Conservation (phyloP, 2,329 filamentous ascomycete species). For the Pestalotiopsis fici region DNA sequence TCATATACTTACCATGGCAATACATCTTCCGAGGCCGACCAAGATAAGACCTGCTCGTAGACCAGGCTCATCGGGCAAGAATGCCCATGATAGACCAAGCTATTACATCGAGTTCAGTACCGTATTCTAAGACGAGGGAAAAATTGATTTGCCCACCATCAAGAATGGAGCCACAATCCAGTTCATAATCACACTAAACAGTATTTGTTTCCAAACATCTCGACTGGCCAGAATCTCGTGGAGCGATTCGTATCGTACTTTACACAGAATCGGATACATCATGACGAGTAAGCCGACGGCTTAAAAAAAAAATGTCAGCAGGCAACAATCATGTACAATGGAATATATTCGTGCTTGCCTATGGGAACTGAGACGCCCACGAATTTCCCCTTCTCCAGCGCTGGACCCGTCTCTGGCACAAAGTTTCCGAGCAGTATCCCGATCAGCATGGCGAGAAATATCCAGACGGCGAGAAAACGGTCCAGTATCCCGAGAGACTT, state of each 20-base stretch:
- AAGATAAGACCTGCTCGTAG: slow-evolving; percentile 73
- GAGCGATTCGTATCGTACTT: slow-evolving; percentile 76
- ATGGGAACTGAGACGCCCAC: slow-evolving; percentile 49
- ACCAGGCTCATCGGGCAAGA: slow-evolving; percentile 58
- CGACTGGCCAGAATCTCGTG: slow-evolving; percentile 64
- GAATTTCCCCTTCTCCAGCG: slow-evolving; percentile 71
- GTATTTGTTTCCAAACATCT: slow-evolving; percentile 76
- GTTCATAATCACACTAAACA: slow-evolving; percentile 75
- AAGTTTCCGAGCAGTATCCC: slow-evolving; percentile 79
- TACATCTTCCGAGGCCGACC: slow-evolving; percentile 82
- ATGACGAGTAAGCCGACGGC: slow-evolving; percentile 82
- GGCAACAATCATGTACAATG: neutral
- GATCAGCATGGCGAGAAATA: slow-evolving; percentile 75
- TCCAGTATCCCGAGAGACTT: slow-evolving; percentile 61
- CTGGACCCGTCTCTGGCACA: slow-evolving; percentile 59
- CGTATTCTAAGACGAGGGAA: neutral
- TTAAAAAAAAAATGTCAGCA: slow-evolving; percentile 28
- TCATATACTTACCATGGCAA: slow-evolving; percentile 70
- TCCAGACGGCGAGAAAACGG: slow-evolving; percentile 70
- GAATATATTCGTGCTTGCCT: slow-evolving; percentile 13
- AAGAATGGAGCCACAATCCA: slow-evolving; percentile 82
- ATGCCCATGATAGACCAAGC: slow-evolving; percentile 69
- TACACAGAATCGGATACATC: slow-evolving; percentile 94
- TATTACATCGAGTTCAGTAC: slow-evolving; percentile 27
- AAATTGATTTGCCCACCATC: slow-evolving; percentile 60